phyloP scores from a whole-genome alignment of 768 basidiomycete genomes.

The Tulasnella sp. region DNA sequence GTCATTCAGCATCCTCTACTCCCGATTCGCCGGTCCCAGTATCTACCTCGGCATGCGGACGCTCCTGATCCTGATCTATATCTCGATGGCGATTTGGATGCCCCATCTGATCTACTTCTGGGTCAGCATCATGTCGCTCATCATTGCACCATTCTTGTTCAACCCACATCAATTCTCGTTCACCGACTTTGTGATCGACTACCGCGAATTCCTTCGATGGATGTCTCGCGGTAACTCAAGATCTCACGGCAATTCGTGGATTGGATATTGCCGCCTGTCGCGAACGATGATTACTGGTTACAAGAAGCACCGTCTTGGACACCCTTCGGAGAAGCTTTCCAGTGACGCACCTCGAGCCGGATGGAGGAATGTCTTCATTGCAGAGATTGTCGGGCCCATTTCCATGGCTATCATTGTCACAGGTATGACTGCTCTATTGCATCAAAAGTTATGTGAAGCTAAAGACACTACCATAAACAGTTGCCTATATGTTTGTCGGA shows the following conservation, averaged over 20 bases:
- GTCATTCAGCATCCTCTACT: conserved; percentile 36
- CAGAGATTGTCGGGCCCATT: conserved; percentile 77
- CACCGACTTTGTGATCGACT: conserved; percentile 94
- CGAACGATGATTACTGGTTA: conserved; percentile 97
- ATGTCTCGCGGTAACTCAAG: conserved; percentile 38
- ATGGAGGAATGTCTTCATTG: conserved; percentile 82
- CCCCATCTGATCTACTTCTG: conserved; percentile 57
- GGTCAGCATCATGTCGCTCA: conserved; percentile 84
- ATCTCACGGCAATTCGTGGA: conserved; percentile 67
- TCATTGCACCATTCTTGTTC: conserved; percentile 93
- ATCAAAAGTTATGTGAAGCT: neutral
- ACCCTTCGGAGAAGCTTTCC: conserved; percentile 8
- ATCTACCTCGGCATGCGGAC: conserved; percentile 37
- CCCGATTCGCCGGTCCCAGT: conserved; percentile 37
- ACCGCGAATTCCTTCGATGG: conserved; percentile 78
- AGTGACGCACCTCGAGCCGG: conserved; percentile 80
- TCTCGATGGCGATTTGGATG: conserved; percentile 33
- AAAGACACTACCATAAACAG: neutral
- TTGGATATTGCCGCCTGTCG: conserved; percentile 95
- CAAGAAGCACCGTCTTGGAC: conserved; percentile 34
- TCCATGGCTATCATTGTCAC: conserved; percentile 78
- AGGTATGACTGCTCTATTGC: conserved; percentile 32
- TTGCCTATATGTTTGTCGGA: conserved; percentile 83
- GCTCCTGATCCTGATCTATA: conserved; percentile 32
- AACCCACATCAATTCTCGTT: conserved; percentile 99